Base-by-base conservation (phyloP, 177 flowering plant genomes). In the Vitis hybrid region DNA sequence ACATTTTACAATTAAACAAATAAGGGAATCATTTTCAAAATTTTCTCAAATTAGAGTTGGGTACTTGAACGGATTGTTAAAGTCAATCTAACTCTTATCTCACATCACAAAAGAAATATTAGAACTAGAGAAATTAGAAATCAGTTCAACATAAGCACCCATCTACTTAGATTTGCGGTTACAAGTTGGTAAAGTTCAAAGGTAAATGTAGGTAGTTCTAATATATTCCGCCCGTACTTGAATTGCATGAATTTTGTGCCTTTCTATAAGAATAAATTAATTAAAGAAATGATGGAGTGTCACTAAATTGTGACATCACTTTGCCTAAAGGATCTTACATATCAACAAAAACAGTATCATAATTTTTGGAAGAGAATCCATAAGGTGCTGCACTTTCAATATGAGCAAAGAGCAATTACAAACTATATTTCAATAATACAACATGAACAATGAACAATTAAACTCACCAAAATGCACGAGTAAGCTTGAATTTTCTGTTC, bases 381-480 rank as follows among this genome's bases (percentile, higher is more conserved):
- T 41, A 41, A 6, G 46, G 2, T 41, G 46, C 46, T 41, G 7
- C 46, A 41, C 7, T 41, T 41, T 41, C 46, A 41, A 41, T 41
- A 41, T 41, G 46, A 41, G 46, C 46, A 7, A 41, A 41, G 46
- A 41, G 46, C 46, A 41, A 41, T 41, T 63, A 18, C 7, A 48
- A 41, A 63, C 11, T 2, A 64, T 4, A 51, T 35, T 15, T n/a
- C 52, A 65, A 49, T 11, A 51, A 9, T 48, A 4, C 56, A 51
- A 61, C 30, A 52, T 68, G 58, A 48, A 18, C 15, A 48, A 17
- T 5, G 20, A 63, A 72, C 4, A 52, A 12, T 3, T 32, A 27
- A 7, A 77, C 92, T 82, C 78, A 95, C 99, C 98, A 74, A 91
- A 89, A 79, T 81, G 99, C 56, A 95, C 75, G 55, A 72, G 30